phyloP scores from a whole-genome alignment of 345 rosid genomes.

The Brassica cretica region DNA sequence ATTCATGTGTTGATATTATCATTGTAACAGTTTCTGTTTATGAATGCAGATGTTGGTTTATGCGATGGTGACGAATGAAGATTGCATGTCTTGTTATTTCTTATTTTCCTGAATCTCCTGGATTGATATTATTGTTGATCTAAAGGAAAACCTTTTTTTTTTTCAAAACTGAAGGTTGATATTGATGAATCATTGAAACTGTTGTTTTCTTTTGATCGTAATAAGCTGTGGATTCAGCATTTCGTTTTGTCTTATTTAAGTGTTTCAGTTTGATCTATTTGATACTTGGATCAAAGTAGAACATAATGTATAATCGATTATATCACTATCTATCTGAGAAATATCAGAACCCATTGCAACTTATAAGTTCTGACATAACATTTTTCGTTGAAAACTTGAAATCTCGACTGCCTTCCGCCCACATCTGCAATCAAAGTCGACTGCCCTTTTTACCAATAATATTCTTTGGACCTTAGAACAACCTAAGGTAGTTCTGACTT shows the following conservation, averaged over 20 bases:
- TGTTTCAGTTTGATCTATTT: neutral
- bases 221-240: constrained; percentile 10
- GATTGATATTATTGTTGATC: constrained; percentile 20
- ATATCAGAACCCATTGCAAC: too few species aligned
- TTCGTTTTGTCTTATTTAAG: neutral
- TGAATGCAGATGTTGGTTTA: constrained; percentile 27
- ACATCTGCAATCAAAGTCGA: too few species aligned
- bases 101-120: constrained; percentile 17
- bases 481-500: neutral
- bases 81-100: constrained; percentile 24
- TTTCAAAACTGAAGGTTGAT: constrained; percentile 27
- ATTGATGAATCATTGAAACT: constrained; percentile 34
- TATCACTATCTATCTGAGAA: too few species aligned
- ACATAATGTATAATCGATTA: neutral
- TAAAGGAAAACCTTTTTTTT: constrained; percentile 13
- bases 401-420: neutral
- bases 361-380: too few species aligned
- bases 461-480: neutral
- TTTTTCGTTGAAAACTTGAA: too few species aligned
- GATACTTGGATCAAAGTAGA: neutral
- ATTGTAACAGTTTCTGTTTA: constrained; percentile 7
- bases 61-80: constrained; percentile 28
- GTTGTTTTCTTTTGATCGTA: neutral
- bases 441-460: too few species aligned
- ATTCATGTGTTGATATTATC: too few species aligned